Evolutionary conservation across 2,329 filamentous ascomycete genomes (phyloP).

Genomic region (Neonectria faginata): DNA sequence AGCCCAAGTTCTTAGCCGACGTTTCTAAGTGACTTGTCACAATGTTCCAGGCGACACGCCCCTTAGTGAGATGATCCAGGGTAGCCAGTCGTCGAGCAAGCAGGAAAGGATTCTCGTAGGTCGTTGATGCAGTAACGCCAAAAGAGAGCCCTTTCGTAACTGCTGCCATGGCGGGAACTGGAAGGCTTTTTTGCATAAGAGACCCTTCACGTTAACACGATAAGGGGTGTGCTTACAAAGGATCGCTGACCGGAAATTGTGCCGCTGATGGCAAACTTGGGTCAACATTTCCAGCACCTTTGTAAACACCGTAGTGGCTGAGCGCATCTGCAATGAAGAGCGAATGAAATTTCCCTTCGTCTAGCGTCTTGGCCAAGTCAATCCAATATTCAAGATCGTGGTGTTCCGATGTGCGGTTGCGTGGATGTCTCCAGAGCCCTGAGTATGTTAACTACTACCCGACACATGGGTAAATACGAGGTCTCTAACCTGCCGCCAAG

Average conservation of each 20-base stretch:
- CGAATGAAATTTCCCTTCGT: conserved; percentile 56
- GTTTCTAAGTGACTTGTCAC: conserved; percentile 76
- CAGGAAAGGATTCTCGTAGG: conserved; percentile 75
- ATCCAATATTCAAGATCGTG: conserved; percentile 55
- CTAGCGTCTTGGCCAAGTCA: conserved; percentile 58
- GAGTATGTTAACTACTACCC: no score
- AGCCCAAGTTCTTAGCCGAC: conserved; percentile 71
- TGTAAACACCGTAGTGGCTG: conserved; percentile 45
- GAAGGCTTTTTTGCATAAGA: not conserved
- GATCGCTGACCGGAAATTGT: conserved; percentile 21
- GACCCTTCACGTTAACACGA: not conserved
- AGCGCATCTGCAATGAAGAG: conserved; percentile 24
- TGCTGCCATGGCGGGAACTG: conserved; percentile 57
- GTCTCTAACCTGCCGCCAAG: conserved; percentile 4
- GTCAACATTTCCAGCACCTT: conserved; percentile 20
- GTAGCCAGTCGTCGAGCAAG: conserved; percentile 72
- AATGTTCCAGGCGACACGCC: conserved; percentile 68
- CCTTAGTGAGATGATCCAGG: conserved; percentile 72
- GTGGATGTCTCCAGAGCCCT: conserved; percentile 33
- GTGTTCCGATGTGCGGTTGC: conserved; percentile 29
- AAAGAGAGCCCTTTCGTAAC: conserved; percentile 50
- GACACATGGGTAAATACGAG: no score
- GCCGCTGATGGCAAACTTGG: conserved; percentile 10
- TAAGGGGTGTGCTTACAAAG: conserved; percentile 10
- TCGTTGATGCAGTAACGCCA: conserved; percentile 44